These are phyloP conservation scores for Cardamine occulta DNA, from an alignment of 345 rosid genomes.

Conservation along the genomic window DNA sequence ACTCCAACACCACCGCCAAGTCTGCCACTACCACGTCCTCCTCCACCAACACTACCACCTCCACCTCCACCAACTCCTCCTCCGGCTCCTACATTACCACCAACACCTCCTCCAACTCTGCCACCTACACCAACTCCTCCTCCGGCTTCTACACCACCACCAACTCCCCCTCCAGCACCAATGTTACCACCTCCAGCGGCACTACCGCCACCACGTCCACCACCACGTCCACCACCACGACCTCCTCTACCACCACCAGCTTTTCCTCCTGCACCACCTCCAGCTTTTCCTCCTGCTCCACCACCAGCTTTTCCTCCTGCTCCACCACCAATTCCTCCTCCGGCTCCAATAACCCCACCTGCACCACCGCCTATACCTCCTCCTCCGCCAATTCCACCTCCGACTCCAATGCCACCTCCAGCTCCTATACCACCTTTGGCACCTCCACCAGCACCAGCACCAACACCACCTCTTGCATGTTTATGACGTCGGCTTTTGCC, in stretches of 20 bases:
- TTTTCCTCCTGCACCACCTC: not conserved
- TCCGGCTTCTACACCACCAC: not conserved
- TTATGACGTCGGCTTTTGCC: constrained; percentile 14
- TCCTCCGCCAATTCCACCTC: constrained; percentile 25
- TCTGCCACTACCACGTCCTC: too few species aligned
- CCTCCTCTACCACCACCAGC: too few species aligned
- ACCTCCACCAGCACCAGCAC: not conserved
- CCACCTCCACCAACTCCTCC: not conserved
- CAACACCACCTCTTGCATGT: not conserved
- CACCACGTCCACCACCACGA: not conserved
- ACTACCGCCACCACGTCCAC: not conserved
- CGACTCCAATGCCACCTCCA: constrained; percentile 13
- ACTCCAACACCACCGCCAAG: too few species aligned
- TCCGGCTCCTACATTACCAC: not conserved
- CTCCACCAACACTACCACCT: not conserved
- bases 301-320: constrained; percentile 1
- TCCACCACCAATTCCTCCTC: not conserved
- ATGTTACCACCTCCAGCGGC: not conserved
- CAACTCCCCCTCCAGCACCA: not conserved
- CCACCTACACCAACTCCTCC: not conserved
- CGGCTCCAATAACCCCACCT: not conserved
- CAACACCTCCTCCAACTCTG: not conserved
- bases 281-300: not conserved
- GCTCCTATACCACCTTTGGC: not conserved
- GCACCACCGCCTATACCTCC: constrained; percentile 18